These are phyloP conservation scores for Penicillium waksmanii DNA, from an alignment of 495 filamentous ascomycete species.

Conservation along the genomic window DNA sequence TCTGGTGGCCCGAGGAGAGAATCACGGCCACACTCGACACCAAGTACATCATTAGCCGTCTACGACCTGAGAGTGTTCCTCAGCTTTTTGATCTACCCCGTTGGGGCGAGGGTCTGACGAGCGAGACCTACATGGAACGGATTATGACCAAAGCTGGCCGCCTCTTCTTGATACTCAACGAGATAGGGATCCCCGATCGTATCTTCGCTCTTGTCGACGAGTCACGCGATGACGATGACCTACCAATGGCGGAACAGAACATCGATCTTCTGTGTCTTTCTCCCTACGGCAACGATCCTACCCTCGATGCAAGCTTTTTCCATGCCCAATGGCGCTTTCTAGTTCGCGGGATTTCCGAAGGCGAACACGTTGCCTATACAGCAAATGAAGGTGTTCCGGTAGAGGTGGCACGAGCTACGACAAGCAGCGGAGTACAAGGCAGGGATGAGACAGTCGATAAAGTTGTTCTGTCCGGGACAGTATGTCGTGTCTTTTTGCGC, in stretches of 20 bases:
- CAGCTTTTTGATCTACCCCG: conserved; percentile 69
- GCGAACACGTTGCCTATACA: conserved; percentile 72
- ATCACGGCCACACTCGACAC: conserved; percentile 73
- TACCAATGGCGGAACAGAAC: conserved; percentile 75
- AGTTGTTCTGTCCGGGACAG: conserved; percentile 57
- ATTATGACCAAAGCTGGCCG: conserved; percentile 77
- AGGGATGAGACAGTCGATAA: conserved; percentile 64
- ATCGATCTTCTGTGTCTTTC: conserved; percentile 70
- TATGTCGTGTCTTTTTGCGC: conserved; percentile 63
- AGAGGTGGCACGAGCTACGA: conserved; percentile 63
- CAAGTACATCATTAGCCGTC: conserved; percentile 68
- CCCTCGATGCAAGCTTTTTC: conserved; percentile 74
- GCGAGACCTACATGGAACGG: conserved; percentile 91
- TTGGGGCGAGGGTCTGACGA: conserved; percentile 88
- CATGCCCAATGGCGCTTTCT: conserved; percentile 81
- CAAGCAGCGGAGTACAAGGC: conserved; percentile 48
- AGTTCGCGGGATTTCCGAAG: conserved; percentile 69
- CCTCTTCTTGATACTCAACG: conserved; percentile 80
- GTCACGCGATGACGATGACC: conserved; percentile 86
- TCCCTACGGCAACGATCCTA: conserved; percentile 55
- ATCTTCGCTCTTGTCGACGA: conserved; percentile 87
- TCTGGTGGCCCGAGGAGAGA: conserved; percentile 83
- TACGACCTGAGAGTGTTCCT: conserved; percentile 65
- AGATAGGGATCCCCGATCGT: conserved; percentile 78
- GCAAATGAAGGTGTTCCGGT: conserved; percentile 81